Base-by-base conservation (phyloP, 176 grass and related monocot genomes). In the Carex myosuroides region DNA sequence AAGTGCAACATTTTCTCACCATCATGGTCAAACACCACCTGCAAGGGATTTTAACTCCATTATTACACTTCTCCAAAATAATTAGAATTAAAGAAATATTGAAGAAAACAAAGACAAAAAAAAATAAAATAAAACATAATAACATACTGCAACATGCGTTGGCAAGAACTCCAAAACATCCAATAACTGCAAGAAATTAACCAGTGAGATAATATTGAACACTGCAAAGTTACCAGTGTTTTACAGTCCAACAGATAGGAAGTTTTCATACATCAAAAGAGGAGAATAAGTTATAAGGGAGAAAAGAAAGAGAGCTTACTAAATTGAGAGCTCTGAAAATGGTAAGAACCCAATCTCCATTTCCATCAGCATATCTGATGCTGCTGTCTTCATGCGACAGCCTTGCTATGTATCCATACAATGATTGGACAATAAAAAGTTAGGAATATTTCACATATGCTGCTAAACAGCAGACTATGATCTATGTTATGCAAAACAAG, bases 1-100 rank as follows among this genome's bases (percentile, higher is more conserved):
- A 82, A 83, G 52, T 60, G 17, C 24, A 53, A 69, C 48, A 86
- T 80, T 60, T 21, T 60, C 94, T 97, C 86, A 98, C 95, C 95
- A 83, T 98, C 95, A 87, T 98, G 91, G 63, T 98, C 95, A 93
- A 98, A 98, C 83, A 94, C 92, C 68, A 98, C 91, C 92, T 98
- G 86, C 89, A 93, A 92, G 75, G 50, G 62, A 79, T 53, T 53
- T 81, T 8, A 85, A 85, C 12, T 52, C 79, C 75, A 87, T 83
- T 37, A 87, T 35, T 48, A 84, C 84, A 84, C 70, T 73, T 75
- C 60, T 41, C 14, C 35, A 81, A 65, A 14, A 80, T 57, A 81
- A 79, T 79, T 33, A 17, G 79, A 84, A 64, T 44, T 78, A 64
- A 87, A 70, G 42, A 75, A 41, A 42, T 71, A 74, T 74, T n/a